Evolutionary conservation across 2,329 filamentous ascomycete genomes (phyloP), one percentile per base, ranked within the genome.

Genomic region (Pezicula neosporulosa): DNA sequence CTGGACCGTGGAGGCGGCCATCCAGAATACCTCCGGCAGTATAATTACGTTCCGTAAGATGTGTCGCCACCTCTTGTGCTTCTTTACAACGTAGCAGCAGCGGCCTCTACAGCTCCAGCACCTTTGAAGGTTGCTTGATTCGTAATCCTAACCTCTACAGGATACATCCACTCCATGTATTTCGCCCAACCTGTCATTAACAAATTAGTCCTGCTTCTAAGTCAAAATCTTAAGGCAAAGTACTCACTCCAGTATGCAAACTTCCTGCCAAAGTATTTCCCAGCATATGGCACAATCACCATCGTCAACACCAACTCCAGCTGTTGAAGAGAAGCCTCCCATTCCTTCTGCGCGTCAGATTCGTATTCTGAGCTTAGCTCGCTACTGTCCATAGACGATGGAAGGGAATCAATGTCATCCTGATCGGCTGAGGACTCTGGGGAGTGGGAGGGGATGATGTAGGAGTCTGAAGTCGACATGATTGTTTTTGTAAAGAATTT

Each of bases 161-260:
- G 84, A 67, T 96, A 94, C 69, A 89, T 86, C 92, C 91, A 97
- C 68, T 90, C 83, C 92, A 97, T 97, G 67, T 91, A 95, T 64
- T 87, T 85, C 19, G 86, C 87, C 92, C 93, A 97, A 60, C 90
- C 92, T 96, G 55, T 50, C 33, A n/a, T 24, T 24, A 19, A 18
- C 44, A n/a, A 18, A 38, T 38, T 19, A 54, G 38, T 49, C 21
- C 10, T 19, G 2, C 19, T 49, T 59, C 51, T 58, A 39, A n/a
- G 33, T 15, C n/a, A 44, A 44, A 51, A 33, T 50, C 56, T 50
- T 56, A 51, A 12, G 36, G n/a, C n/a, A 7, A 38, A 21, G 52
- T 21, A 77, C 87, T 68, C 78, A 97, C 93, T 90, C 90, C 91
- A 97, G 68, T 96, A 97, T 53, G 93, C 93, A 75, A 92, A 95